Evolutionary conservation across 768 basidiomycete genomes (phyloP).

Genomic region (Suillus plorans): DNA sequence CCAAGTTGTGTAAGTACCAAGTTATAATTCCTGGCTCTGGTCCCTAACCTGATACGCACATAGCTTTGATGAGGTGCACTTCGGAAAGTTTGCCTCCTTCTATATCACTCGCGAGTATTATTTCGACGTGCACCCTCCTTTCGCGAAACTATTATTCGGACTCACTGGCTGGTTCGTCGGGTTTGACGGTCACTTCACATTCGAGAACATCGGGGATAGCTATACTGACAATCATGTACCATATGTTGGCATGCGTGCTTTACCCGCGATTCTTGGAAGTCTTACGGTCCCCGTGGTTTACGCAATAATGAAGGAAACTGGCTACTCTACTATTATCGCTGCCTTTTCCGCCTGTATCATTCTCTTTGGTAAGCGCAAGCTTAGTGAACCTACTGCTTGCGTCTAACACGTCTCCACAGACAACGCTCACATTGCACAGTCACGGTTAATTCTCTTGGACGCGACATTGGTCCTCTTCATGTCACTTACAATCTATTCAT

Average conservation of each 20-base stretch:
- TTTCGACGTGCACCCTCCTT: constrained; percentile 98
- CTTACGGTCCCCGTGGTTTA: constrained; percentile 91
- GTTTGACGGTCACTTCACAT: constrained; percentile 91
- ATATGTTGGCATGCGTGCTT: constrained; percentile 88
- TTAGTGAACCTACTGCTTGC: background rate
- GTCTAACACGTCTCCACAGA: constrained; percentile 50
- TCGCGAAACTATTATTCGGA: constrained; percentile 93
- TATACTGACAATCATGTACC: constrained; percentile 87
- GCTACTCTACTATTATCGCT: constrained; percentile 88
- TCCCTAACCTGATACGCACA: constrained; percentile 9
- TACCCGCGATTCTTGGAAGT: constrained; percentile 90
- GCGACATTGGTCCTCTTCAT: constrained; percentile 95
- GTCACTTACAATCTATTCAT: constrained; percentile 88
- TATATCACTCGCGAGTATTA: constrained; percentile 95
- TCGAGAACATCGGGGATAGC: constrained; percentile 94
- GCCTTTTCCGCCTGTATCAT: constrained; percentile 86
- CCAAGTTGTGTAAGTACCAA: constrained; percentile 79
- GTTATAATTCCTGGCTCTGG: constrained; percentile 2
- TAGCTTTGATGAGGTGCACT: constrained; percentile 98
- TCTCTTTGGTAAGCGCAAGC: constrained; percentile 71
- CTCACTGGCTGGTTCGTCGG: constrained; percentile 96
- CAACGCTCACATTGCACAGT: constrained; percentile 94
- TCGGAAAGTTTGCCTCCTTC: constrained; percentile 96
- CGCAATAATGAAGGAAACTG: constrained; percentile 96
- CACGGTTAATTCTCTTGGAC: constrained; percentile 94